phyloP scores from a whole-genome alignment of 148 eudicot species.

The Silene uniflora region DNA sequence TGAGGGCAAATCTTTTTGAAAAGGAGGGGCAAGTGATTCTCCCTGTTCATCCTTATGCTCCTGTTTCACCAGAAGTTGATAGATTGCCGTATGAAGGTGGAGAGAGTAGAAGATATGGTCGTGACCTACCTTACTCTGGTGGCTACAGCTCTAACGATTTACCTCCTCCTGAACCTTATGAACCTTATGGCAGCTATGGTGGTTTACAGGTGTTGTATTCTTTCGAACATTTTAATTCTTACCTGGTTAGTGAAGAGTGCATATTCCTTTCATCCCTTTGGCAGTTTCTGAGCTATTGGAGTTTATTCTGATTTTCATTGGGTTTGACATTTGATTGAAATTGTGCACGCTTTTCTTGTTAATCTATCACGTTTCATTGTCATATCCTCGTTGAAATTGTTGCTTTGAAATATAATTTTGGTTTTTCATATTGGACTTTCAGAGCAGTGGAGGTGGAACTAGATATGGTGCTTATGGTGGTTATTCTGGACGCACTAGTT shows the following conservation, averaged over 20 bases:
- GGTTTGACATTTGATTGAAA: neutral
- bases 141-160: conserved; percentile 68
- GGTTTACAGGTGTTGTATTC: conserved; percentile 54
- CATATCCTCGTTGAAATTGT: neutral
- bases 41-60: conserved; percentile 89
- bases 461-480: conserved; percentile 81
- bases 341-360: neutral
- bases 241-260: neutral
- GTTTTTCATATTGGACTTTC: conserved; percentile 15
- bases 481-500: conserved; percentile 73
- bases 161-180: conserved; percentile 56
- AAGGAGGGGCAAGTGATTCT: conserved; percentile 81
- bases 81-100: conserved; percentile 62
- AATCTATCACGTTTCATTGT: neutral
- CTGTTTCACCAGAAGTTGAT: conserved; percentile 62
- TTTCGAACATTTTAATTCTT: neutral
- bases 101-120: conserved; percentile 69
- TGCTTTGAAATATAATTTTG: neutral
- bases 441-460: conserved; percentile 57
- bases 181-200: conserved; percentile 76
- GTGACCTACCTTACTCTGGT: conserved; percentile 70
- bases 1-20: conserved; percentile 88
- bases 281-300: neutral
- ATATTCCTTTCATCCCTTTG: neutral
- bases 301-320: neutral